These are phyloP conservation scores for Acorus calamus DNA, from an alignment of 106 monocot species.

Conservation along the genomic window DNA sequence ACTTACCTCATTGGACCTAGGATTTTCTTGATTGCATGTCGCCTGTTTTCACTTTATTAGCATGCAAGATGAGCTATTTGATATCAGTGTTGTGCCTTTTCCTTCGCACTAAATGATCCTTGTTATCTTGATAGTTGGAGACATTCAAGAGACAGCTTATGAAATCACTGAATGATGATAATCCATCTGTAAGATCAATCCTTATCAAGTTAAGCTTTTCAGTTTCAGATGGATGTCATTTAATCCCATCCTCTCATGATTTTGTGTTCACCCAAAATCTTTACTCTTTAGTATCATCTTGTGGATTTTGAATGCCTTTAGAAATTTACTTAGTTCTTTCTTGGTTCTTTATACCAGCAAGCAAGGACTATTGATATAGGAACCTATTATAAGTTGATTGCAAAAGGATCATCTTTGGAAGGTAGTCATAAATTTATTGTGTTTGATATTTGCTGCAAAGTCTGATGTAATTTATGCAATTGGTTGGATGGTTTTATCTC, in stretches of 20 bases:
- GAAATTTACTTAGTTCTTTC: neutral
- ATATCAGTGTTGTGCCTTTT: too few species aligned
- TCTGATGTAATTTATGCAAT: too few species aligned
- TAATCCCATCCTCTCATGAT: neutral
- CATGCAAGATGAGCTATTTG: too few species aligned
- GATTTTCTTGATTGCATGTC: too few species aligned
- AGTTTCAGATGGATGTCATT: neutral
- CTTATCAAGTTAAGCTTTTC: too few species aligned
- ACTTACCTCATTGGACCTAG: too few species aligned
- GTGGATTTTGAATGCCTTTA: neutral
- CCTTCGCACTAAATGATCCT: too few species aligned
- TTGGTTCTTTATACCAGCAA: slow-evolving; percentile 13
- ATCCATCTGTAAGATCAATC: slow-evolving; percentile 40
- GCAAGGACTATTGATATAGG: neutral
- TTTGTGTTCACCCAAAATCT: neutral
- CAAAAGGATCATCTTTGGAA: slow-evolving; percentile 16
- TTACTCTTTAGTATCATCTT: neutral
- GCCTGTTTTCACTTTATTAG: too few species aligned
- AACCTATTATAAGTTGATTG: too few species aligned
- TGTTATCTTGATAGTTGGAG: slow-evolving; percentile 49
- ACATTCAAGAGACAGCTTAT: slow-evolving; percentile 90
- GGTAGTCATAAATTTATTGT: slow-evolving; percentile 18
- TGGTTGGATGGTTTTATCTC: neutral
- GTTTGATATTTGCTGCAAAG: too few species aligned
- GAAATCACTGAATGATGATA: slow-evolving; percentile 84